phyloP scores from a whole-genome alignment of 257 asterid species.

The Echites panduratus region DNA sequence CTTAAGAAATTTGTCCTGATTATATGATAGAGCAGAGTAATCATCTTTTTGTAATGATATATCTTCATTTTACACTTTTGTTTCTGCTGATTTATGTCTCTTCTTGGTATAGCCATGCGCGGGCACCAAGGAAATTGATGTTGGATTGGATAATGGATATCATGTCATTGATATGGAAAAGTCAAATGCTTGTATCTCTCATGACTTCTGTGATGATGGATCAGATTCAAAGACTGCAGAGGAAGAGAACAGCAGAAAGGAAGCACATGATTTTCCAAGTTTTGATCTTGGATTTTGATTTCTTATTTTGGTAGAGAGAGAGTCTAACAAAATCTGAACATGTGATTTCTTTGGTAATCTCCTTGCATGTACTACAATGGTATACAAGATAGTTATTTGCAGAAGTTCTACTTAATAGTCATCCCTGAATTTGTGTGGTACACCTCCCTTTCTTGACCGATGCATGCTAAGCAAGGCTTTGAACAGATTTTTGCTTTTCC shows the following conservation, averaged over 20 bases:
- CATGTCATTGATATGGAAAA: constrained; percentile 16
- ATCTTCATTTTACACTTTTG: no score
- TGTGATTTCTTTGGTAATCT: background rate
- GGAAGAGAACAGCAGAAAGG: constrained; percentile 20
- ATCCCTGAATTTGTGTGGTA: constrained; percentile 27
- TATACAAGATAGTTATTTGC: background rate
- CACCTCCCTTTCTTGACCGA: constrained; percentile 35
- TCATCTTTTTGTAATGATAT: no score
- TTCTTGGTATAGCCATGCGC: constrained; percentile 28
- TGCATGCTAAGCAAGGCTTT: constrained; percentile 53
- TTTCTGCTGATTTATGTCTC: constrained; percentile 13
- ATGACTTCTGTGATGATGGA: constrained; percentile 12
- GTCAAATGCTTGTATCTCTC: constrained; percentile 22
- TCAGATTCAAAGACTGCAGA: constrained; percentile 14
- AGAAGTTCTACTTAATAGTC: constrained; percentile 15
- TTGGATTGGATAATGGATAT: constrained; percentile 18
- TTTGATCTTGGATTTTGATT: constrained; percentile 77
- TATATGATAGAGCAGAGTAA: no score
- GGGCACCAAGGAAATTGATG: constrained; percentile 24
- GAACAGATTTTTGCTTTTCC: constrained; percentile 51
- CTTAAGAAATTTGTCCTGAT: no score
- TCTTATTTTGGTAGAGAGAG: background rate
- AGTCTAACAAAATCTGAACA: background rate
- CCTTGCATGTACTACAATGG: background rate
- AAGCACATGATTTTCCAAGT: constrained; percentile 46